These are phyloP conservation scores for Pisolithus marmoratus DNA, from an alignment of 768 basidiomycete species.

Conservation along the genomic window DNA sequence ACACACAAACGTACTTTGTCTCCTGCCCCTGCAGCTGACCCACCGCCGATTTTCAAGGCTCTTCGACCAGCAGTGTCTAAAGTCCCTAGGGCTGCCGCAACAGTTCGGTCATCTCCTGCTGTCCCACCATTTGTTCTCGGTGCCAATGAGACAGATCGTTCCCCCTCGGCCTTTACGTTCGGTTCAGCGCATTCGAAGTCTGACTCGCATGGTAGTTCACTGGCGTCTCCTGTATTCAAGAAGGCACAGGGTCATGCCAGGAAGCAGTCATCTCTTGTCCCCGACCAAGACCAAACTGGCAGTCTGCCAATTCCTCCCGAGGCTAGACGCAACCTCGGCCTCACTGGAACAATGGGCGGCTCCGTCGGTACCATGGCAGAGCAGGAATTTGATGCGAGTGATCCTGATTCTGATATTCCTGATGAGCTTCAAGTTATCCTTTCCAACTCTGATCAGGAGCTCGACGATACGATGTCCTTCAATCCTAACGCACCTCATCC, in stretches of 20 bases:
- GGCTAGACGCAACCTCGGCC: slow-evolving; percentile 51
- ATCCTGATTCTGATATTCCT: slow-evolving; percentile 78
- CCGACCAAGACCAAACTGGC: slow-evolving; percentile 15
- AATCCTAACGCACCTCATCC: slow-evolving; percentile 1
- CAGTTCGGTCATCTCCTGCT: slow-evolving; percentile 21
- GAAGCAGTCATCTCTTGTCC: slow-evolving; percentile 21
- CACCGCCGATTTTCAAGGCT: slow-evolving; percentile 53
- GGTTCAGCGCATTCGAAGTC: slow-evolving; percentile 31
- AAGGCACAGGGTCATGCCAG: slow-evolving; percentile 19
- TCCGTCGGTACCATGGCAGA: slow-evolving; percentile 44
- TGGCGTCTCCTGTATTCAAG: slow-evolving; percentile 32
- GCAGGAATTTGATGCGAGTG: slow-evolving; percentile 45
- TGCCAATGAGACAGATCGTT: slow-evolving; percentile 13
- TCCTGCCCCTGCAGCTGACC: slow-evolving; percentile 54
- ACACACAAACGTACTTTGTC: slow-evolving; percentile 52
- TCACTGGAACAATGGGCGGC: slow-evolving; percentile 64
- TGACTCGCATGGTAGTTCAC: slow-evolving; percentile 15
- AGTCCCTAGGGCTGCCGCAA: slow-evolving; percentile 10
- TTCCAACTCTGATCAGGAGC: slow-evolving; percentile 33
- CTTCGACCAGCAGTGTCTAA: slow-evolving; percentile 43
- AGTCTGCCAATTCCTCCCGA: slow-evolving; percentile 42
- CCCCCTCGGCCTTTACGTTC: slow-evolving; percentile 33
- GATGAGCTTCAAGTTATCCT: slow-evolving; percentile 67
- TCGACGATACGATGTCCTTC: slow-evolving; percentile 38
- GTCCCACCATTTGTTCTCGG: slow-evolving; percentile 21